Evolutionary conservation across 805 yeast genomes (phyloP).

Genomic region (Wickerhamomyces strasburgensis): DNA sequence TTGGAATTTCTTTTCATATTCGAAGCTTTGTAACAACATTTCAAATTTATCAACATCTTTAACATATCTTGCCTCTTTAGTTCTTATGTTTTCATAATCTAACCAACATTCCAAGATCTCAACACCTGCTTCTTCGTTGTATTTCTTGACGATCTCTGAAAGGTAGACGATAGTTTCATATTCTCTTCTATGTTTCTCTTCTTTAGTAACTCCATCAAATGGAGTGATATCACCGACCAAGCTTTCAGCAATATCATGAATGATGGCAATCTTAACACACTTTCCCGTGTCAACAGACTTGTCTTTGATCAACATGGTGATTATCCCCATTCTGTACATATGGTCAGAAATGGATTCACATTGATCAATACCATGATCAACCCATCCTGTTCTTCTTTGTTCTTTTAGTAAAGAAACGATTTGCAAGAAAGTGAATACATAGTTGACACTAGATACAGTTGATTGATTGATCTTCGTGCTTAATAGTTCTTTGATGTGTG

Average conservation of each 20-base stretch:
- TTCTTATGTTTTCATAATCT: constrained; percentile 82
- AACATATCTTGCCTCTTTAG: constrained; percentile 81
- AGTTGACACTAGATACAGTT: constrained; percentile 32
- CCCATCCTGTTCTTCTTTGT: constrained; percentile 92
- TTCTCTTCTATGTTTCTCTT: constrained; percentile 83
- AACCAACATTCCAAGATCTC: constrained; percentile 73
- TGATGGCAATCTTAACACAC: constrained; percentile 80
- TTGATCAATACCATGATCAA: constrained; percentile 47
- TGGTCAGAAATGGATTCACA: constrained; percentile 82
- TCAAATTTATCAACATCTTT: constrained; percentile 94
- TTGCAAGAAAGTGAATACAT: constrained; percentile 55
- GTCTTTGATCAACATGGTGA: constrained; percentile 60
- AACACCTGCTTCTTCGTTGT: constrained; percentile 54
- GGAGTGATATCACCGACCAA: constrained; percentile 95
- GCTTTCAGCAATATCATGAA: constrained; percentile 93
- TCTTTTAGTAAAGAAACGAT: constrained; percentile 67
- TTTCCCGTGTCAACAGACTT: constrained; percentile 52
- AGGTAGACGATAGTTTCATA: constrained; percentile 65
- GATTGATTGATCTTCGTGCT: constrained; percentile 5
- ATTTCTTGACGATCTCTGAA: constrained; percentile 54
- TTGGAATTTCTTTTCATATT: constrained; percentile 68
- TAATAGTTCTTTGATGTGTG: constrained; percentile 35
- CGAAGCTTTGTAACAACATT: constrained; percentile 74
- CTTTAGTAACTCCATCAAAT: constrained; percentile 62
- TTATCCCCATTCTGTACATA: constrained; percentile 90